Percentiles rank a stretch among this genome's conserved stretches.
These are phyloP conservation scores for Suhomyces maxii DNA, from an alignment of 1,139 yeast species.

Conservation along the genomic window DNA sequence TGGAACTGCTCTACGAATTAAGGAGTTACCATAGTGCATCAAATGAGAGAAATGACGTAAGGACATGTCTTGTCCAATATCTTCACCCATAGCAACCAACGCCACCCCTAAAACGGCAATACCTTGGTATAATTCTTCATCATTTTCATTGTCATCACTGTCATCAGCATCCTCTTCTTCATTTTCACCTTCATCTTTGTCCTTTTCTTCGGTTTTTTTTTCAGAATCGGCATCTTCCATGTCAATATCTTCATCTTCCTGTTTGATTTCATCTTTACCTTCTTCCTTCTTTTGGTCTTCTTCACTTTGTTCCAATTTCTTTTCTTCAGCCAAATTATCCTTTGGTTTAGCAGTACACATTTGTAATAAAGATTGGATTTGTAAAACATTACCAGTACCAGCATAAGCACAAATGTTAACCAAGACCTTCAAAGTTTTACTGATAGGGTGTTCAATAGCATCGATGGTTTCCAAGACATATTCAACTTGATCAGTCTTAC, in stretches of 20 bases:
- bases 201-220: conserved; percentile 22
- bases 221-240: conserved; percentile 33
- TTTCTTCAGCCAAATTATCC: conserved; percentile 34
- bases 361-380: conserved; percentile 86
- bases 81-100: conserved; percentile 95
- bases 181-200: conserved; percentile 25
- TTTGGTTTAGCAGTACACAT: conserved; percentile 71
- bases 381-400: conserved; percentile 96
- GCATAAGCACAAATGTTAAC: conserved; percentile 94
- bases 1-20: conserved; percentile 93
- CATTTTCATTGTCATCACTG: conserved; percentile 37
- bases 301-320: conserved; percentile 38
- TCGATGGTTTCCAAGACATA: conserved; percentile 92
- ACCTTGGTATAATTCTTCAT: conserved; percentile 73
- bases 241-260: conserved; percentile 19
- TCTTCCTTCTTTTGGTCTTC: conserved; percentile 28
- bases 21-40: conserved; percentile 96
- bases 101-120: conserved; percentile 96
- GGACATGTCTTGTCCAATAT: conserved; percentile 96
- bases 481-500: conserved; percentile 92
- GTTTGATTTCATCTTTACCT: conserved; percentile 16
- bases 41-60: conserved; percentile 95
- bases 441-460: conserved; percentile 94
- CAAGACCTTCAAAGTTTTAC: conserved; percentile 84
- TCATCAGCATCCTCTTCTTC: conserved; percentile 30